A percentile compares a stretch with the other conserved stretches of the same genome.
Conservation (phyloP, 2,329 filamentous ascomycete species). For the Ilyonectria robusta region DNA sequence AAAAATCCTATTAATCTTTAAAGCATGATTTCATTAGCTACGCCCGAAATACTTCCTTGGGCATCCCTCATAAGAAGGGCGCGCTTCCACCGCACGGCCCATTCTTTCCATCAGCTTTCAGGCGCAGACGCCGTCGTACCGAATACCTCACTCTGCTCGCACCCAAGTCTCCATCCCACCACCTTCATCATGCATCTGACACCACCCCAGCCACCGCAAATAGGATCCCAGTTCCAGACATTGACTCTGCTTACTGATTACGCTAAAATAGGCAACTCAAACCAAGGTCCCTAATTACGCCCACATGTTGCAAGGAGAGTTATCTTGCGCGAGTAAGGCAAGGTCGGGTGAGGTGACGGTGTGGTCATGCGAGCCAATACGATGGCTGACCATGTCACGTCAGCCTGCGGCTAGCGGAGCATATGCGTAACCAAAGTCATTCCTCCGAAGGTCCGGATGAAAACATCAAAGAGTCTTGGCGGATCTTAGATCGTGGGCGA, state of each 20-base stretch:
- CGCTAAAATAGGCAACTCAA: not conserved
- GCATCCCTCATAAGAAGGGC: not conserved
- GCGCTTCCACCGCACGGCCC: not conserved
- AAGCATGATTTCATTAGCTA: not conserved
- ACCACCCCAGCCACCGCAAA: not conserved
- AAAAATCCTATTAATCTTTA: not conserved
- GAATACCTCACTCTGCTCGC: not conserved
- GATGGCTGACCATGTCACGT: constrained; percentile 14
- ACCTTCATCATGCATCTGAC: not conserved
- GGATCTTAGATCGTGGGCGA: not conserved
- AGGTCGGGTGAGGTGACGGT: not conserved
- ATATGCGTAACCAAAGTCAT: constrained; percentile 2
- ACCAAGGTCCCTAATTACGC: not conserved
- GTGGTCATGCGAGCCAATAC: constrained; percentile 18
- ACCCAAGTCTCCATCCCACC: constrained; percentile 4
- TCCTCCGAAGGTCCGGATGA: not conserved
- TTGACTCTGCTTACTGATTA: not conserved
- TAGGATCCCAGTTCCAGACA: not conserved
- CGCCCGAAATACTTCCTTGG: not conserved
- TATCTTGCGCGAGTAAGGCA: not conserved
- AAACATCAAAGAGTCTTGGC: not conserved
- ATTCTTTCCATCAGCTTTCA: not conserved
- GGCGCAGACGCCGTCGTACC: not conserved
- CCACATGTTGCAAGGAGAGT: not conserved
- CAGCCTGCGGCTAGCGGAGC: constrained; percentile 10